A percentile compares a stretch with the other conserved stretches of the same genome.
Conservation (phyloP, 306 rosid genomes). For the Lathyrus aphaca region DNA sequence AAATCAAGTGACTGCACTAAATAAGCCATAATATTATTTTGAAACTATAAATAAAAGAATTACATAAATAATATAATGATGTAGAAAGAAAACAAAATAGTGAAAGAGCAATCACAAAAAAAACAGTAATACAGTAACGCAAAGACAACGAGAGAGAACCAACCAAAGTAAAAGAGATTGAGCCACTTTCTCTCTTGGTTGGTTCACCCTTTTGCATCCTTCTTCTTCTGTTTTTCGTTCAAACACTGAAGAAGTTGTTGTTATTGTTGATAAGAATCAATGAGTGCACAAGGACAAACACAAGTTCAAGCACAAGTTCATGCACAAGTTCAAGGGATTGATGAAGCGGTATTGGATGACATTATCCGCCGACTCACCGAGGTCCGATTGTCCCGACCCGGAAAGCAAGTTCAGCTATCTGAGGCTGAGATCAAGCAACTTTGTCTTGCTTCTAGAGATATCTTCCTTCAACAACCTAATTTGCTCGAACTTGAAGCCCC, state of each 20-base stretch:
- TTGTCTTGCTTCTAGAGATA: slow-evolving; percentile 72
- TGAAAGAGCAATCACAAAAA: background rate
- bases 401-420: slow-evolving; percentile 87
- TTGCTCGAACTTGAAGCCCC: slow-evolving; percentile 97
- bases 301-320: slow-evolving; percentile 10
- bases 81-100: background rate
- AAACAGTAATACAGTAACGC: background rate
- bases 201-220: slow-evolving; percentile 38
- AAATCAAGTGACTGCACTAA: too few species aligned
- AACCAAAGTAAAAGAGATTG: background rate
- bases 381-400: slow-evolving; percentile 80
- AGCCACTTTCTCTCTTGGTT: slow-evolving; percentile 33
- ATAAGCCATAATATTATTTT: too few species aligned
- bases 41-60: background rate
- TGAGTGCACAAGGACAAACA: slow-evolving; percentile 54
- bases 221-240: background rate
- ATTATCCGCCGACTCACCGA: slow-evolving; percentile 84
- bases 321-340: slow-evolving; percentile 47
- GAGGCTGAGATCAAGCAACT: slow-evolving; percentile 96
- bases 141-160: slow-evolving; percentile 18
- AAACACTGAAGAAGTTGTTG: background rate
- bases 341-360: slow-evolving; percentile 80
- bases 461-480: slow-evolving; percentile 81
- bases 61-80: background rate
- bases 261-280: slow-evolving; percentile 36